A percentile compares a stretch with the other conserved stretches of the same genome.
Evolutionary conservation across 169 alveolate species (phyloP).

Genomic region (Eimeria praecox): DNA sequence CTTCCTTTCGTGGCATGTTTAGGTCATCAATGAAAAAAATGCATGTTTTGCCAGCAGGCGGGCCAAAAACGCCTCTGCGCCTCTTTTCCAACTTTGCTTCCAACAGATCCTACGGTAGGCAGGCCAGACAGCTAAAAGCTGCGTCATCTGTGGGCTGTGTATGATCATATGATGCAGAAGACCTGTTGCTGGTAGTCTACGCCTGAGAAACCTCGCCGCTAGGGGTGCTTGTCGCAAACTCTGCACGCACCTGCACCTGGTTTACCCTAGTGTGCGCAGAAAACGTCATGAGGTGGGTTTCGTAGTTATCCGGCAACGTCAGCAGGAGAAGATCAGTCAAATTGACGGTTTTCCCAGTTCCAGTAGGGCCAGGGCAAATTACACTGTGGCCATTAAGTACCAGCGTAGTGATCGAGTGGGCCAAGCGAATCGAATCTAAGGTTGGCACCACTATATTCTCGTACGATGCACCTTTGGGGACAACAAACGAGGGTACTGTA

Average conservation of each 20-base stretch:
- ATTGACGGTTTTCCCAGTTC: slow-evolving; percentile 94
- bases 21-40: slow-evolving; percentile 96
- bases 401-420: slow-evolving; percentile 89
- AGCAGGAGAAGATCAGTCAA: slow-evolving; percentile 89
- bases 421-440: slow-evolving; percentile 93
- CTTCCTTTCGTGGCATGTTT: slow-evolving; percentile 96
- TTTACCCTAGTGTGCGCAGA: slow-evolving; percentile 97
- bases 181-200: neutral
- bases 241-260: slow-evolving; percentile 90
- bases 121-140: slow-evolving; percentile 94
- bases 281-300: slow-evolving; percentile 92
- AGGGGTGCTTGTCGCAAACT: neutral
- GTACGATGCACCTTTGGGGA: slow-evolving; percentile 91
- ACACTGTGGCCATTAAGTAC: slow-evolving; percentile 91
- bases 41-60: slow-evolving; percentile 94
- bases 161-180: neutral
- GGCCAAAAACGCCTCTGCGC: slow-evolving; percentile 94
- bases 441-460: slow-evolving; percentile 95
- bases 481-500: slow-evolving; percentile 82
- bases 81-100: slow-evolving; percentile 94
- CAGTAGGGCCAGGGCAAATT: slow-evolving; percentile 96
- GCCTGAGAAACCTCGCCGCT: neutral
- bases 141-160: slow-evolving; percentile 90
- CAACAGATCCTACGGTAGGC: slow-evolving; percentile 93
- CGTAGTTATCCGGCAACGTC: slow-evolving; percentile 88